A percentile compares a stretch with the other conserved stretches of the same genome.
phyloP scores from a whole-genome alignment of 345 rosid species.

The Corchorus olitorius region DNA sequence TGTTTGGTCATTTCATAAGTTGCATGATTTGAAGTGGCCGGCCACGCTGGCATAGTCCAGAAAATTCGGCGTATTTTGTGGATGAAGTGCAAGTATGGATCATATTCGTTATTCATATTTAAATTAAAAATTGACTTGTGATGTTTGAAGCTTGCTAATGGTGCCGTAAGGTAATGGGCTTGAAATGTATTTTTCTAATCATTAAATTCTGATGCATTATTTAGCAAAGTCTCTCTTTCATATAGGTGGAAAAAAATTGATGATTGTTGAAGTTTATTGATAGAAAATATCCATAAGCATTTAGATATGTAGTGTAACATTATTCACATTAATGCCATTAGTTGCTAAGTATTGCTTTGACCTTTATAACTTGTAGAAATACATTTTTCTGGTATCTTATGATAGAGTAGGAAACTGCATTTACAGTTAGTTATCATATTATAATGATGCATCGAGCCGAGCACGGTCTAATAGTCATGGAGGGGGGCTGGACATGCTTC shows the following conservation, averaged over 20 bases:
- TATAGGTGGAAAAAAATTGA: not conserved
- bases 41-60: constrained; percentile 21
- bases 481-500: no score
- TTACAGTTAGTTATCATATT: no score
- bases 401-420: not conserved
- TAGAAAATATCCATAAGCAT: not conserved
- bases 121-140: not conserved
- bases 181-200: not conserved
- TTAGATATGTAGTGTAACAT: not conserved
- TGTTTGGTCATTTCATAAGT: not conserved
- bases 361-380: no score
- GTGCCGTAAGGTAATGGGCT: not conserved
- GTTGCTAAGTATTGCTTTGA: not conserved
- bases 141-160: not conserved
- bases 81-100: not conserved
- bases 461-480: no score
- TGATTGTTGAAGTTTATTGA: not conserved
- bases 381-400: no score
- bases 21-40: constrained; percentile 9
- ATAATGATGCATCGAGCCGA: no score
- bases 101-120: not conserved
- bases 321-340: not conserved
- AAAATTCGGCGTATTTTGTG: constrained; percentile 16
- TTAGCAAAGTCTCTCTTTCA: not conserved
- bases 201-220: not conserved